Evolutionary conservation across 495 filamentous ascomycete species (phyloP).

Genomic region (Daldinia caldariorum): DNA sequence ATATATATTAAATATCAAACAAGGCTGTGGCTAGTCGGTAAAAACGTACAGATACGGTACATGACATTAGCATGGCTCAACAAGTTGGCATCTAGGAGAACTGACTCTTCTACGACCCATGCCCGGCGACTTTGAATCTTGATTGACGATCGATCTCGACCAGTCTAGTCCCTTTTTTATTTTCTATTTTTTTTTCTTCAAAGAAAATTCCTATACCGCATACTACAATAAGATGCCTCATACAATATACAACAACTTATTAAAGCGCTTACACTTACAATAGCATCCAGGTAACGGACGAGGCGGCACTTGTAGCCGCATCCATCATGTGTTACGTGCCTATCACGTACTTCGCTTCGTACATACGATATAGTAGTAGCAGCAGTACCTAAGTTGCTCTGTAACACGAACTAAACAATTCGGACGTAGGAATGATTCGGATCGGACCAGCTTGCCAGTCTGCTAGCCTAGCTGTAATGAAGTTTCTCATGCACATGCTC

Average conservation of each 20-base stretch:
- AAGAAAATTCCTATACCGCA: background rate
- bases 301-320: background rate
- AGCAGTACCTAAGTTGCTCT: too few relatives aligned
- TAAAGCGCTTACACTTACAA: background rate
- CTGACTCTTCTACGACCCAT: slow-evolving; percentile 23
- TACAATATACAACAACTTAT: too few relatives aligned
- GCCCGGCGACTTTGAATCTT: slow-evolving; percentile 33
- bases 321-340: slow-evolving; percentile 1
- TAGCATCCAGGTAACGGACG: background rate
- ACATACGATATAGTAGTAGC: background rate
- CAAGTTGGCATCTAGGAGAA: slow-evolving; percentile 5
- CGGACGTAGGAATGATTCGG: slow-evolving; percentile 6
- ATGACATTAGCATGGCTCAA: slow-evolving; percentile 10
- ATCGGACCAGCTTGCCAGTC: background rate
- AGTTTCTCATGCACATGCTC: slow-evolving; percentile 2
- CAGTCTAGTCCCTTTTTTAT: slow-evolving; percentile 6
- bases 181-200: background rate
- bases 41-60: background rate
- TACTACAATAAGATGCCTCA: background rate
- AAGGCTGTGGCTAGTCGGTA: background rate
- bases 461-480: background rate
- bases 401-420: background rate
- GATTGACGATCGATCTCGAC: slow-evolving; percentile 44
- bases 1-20: background rate
- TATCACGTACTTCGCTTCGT: background rate